phyloP scores from a whole-genome alignment of 2,329 filamentous ascomycete species.

The Cryphonectria naterciae region DNA sequence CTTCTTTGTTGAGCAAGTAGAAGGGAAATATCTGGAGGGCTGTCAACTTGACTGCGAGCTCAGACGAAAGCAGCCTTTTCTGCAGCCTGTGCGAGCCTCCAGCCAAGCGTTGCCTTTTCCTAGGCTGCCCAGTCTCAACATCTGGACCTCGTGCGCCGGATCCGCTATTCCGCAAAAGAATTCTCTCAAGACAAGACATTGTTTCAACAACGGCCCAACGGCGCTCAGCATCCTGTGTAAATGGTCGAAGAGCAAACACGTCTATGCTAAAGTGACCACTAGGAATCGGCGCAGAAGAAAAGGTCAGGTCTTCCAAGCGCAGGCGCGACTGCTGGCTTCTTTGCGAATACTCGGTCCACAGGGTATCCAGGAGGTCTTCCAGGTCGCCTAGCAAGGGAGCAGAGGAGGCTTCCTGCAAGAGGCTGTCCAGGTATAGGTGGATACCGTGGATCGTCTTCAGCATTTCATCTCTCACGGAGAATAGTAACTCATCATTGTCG shows the following conservation, averaged over 20 bases:
- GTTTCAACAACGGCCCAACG: conserved; percentile 64
- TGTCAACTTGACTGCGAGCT: conserved; percentile 51
- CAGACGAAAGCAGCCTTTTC: conserved; percentile 51
- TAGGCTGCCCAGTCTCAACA: conserved; percentile 51
- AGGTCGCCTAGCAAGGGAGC: conserved; percentile 51
- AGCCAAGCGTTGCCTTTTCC: conserved; percentile 55
- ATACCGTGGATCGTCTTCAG: conserved; percentile 72
- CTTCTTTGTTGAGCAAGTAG: conserved; percentile 50
- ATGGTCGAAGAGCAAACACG: conserved; percentile 58
- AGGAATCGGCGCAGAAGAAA: conserved; percentile 51
- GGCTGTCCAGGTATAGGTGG: conserved; percentile 63
- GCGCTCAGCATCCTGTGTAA: conserved; percentile 59
- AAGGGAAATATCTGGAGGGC: conserved; percentile 64
- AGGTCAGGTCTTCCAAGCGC: conserved; percentile 76
- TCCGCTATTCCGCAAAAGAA: conserved; percentile 42
- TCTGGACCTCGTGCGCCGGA: conserved; percentile 33
- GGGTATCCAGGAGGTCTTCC: conserved; percentile 67
- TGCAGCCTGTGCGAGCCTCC: conserved; percentile 51
- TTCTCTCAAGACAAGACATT: conserved; percentile 60
- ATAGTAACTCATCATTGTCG: conserved; percentile 63
- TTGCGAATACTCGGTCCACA: conserved; percentile 80
- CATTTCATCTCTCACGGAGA: conserved; percentile 75
- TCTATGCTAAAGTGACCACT: conserved; percentile 50
- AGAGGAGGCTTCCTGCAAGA: conserved; percentile 50
- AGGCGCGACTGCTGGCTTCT: conserved; percentile 73